These are phyloP conservation scores for Talaromyces marneffei DNA, from an alignment of 2,329 filamentous ascomycete genomes.

Conservation along the genomic window DNA sequence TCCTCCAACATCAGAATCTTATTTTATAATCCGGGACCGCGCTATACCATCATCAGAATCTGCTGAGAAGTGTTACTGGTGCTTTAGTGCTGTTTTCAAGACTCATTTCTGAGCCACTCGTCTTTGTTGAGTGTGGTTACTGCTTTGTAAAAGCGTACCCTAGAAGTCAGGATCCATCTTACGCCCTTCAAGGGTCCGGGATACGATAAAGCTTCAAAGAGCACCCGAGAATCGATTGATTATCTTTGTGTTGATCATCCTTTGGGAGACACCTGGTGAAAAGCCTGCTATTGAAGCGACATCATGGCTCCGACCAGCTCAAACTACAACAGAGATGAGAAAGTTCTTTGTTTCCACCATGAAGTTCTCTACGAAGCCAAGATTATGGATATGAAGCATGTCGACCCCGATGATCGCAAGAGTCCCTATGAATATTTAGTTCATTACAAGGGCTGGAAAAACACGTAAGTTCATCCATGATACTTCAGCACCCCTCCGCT, in stretches of 20 bases:
- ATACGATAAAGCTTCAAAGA: not conserved
- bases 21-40: not conserved
- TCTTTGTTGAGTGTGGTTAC: not conserved
- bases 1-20: not conserved
- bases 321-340: constrained; percentile 71
- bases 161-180: not conserved
- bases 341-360: constrained; percentile 93
- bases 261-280: not conserved
- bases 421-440: constrained; percentile 81
- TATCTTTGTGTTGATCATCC: not conserved
- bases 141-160: not conserved
- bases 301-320: constrained; percentile 56
- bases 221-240: not conserved
- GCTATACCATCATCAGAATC: not conserved
- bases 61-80: not conserved
- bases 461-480: constrained; percentile 58
- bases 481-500: not conserved
- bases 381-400: constrained; percentile 69
- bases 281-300: constrained; percentile 30
- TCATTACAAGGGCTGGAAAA: constrained; percentile 99
- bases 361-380: constrained; percentile 98
- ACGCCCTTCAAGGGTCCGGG: not conserved
- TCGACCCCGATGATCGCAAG: constrained; percentile 60
- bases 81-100: not conserved
- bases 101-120: not conserved